These are phyloP conservation scores for Eucalyptus marginata DNA, from an alignment of 345 rosid genomes.

Conservation along the genomic window DNA sequence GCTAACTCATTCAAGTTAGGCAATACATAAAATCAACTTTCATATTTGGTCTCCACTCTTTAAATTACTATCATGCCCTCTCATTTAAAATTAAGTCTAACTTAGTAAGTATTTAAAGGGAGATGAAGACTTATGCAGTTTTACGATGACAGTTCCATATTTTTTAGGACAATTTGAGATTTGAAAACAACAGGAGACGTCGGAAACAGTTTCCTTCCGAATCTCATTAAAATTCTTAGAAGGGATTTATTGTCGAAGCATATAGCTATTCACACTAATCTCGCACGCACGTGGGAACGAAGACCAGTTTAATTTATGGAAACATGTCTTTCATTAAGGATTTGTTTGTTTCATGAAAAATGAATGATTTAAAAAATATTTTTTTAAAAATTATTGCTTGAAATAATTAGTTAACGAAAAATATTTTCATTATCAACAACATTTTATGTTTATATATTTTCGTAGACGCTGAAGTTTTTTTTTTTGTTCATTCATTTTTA, in stretches of 20 bases:
- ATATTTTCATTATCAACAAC: too few relatives aligned
- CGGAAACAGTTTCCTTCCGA: background rate
- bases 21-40: background rate
- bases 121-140: background rate
- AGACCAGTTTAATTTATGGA: background rate
- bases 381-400: too few relatives aligned
- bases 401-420: too few relatives aligned
- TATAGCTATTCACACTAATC: background rate
- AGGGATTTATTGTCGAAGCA: background rate
- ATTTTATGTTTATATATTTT: background rate
- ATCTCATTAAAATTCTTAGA: background rate
- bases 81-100: background rate
- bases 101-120: background rate
- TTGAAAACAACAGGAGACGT: background rate
- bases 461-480: rapidly evolving
- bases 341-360: too few relatives aligned
- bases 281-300: background rate
- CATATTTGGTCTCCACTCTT: background rate
- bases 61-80: background rate
- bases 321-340: background rate
- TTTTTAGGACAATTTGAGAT: background rate
- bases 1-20: background rate
- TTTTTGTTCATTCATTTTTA: too few relatives aligned
- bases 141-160: background rate
- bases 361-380: too few relatives aligned